Evolutionary conservation across 257 asterid genomes (phyloP).

Genomic region (Nicotiana benthamiana): DNA sequence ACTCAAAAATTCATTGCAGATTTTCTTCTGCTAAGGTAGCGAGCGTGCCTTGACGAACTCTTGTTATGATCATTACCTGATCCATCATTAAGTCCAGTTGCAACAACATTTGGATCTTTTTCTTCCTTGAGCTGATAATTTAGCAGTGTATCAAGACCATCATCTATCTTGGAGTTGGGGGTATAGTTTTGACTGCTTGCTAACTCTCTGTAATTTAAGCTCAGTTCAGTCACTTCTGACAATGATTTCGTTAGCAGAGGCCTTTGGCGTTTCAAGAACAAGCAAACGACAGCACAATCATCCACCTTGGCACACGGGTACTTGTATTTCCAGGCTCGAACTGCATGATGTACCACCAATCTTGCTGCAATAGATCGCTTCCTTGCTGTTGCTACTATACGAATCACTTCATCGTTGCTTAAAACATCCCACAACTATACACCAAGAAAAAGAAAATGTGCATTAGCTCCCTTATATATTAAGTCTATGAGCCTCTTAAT

Average conservation of each 20-base stretch:
- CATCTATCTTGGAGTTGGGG: slow-evolving; percentile 39
- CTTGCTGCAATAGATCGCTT: slow-evolving; percentile 60
- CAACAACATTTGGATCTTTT: slow-evolving; percentile 6
- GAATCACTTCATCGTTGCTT: slow-evolving; percentile 59
- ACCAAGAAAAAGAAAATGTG: not conserved
- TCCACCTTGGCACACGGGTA: slow-evolving; percentile 68
- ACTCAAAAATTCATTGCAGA: slow-evolving; percentile 4
- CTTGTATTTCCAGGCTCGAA: slow-evolving; percentile 58
- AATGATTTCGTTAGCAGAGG: slow-evolving; percentile 42
- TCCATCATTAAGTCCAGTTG: not conserved
- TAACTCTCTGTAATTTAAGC: slow-evolving; percentile 33
- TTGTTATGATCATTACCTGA: not conserved
- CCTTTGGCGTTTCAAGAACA: slow-evolving; percentile 55
- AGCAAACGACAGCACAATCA: slow-evolving; percentile 61
- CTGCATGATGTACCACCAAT: slow-evolving; percentile 48
- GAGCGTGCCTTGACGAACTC: not conserved
- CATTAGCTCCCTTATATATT: not conserved
- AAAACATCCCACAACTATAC: slow-evolving; percentile 82
- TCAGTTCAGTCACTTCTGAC: slow-evolving; percentile 34
- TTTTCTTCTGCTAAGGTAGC: slow-evolving; percentile 3
- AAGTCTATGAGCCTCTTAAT: not conserved
- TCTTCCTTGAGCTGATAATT: slow-evolving; percentile 25
- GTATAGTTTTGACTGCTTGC: slow-evolving; percentile 23
- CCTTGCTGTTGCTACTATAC: slow-evolving; percentile 50
- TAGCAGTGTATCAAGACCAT: slow-evolving; percentile 70